Base-by-base conservation (phyloP, 345 rosid genomes). In the Kernera saxatilis region DNA sequence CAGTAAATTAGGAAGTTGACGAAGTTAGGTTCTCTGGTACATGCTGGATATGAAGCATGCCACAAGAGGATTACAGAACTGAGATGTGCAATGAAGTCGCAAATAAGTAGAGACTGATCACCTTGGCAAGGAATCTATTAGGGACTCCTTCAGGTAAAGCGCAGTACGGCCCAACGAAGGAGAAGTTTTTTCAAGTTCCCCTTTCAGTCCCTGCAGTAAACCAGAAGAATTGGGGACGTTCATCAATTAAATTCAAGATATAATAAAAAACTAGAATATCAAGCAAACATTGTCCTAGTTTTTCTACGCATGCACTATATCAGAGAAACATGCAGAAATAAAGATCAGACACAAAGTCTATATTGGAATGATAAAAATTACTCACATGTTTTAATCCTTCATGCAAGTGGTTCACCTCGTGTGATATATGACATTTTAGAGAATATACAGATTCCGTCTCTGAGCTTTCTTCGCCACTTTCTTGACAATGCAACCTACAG, bases 391-490 rank as follows among this genome's bases (percentile, higher is more conserved):
- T 94, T 76, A 94, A 60, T 80, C 98, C 99, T 85, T 88, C 99
- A 77, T 88, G 99, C 87, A 92, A 78, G 80, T 95, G 99, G 82
- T 95, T 95, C 82, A 95, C 99, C 67, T 95, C 99, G 0, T 92
- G 97, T 25, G 97, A 92, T 78, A 95, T 95, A 75, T 95, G 99
- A 81, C 99, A 90, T 82, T 95, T 95, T 43, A 95, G 92, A 39
- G 96, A 81, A 82, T 91, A 88, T 32, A 88, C 88, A 23, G 94
- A 87, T 70, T 94, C 96, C 45, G 92, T 44, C 81, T 89, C 97
- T 13, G 77, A 72, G 56, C 77, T 72, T 54, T 73, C 77, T 39
- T 57, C 72, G 9, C 90, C 82, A 74, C 87, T 92, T 82, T 94
- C 97, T 79, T 92, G 96, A 80, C 98, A 94, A 78, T 86, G 96